phyloP scores from a whole-genome alignment of 108 stramenopile species.

The Nitzschia inconspicua region DNA sequence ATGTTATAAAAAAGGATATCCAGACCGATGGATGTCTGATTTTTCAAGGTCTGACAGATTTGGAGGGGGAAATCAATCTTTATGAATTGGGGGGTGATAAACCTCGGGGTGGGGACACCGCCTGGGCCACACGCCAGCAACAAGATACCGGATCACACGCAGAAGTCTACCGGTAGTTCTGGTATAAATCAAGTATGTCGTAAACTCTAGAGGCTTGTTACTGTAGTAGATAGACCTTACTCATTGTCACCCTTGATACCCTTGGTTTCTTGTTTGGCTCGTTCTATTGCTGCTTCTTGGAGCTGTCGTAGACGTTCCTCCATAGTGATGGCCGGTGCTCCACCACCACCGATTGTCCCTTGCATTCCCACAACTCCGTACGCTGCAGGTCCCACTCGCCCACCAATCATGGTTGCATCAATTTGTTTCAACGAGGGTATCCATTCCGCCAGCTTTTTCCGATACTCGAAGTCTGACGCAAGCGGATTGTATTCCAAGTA shows the following conservation, averaged over 20 bases:
- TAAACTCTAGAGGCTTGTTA: no score
- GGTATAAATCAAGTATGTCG: no score
- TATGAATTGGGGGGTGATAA: no score
- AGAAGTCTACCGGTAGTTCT: no score
- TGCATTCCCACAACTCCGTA: constrained; percentile 12
- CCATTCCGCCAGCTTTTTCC: constrained; percentile 68
- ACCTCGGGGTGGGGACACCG: no score
- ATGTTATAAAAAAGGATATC: no score
- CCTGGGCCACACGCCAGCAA: no score
- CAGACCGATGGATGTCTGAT: no score
- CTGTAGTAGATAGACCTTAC: no score
- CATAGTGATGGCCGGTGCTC: constrained; percentile 5
- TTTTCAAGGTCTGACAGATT: no score
- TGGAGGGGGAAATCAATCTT: no score
- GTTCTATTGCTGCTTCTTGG: constrained; percentile 30
- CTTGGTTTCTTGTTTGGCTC: constrained; percentile 33
- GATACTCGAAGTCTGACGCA: constrained; percentile 84
- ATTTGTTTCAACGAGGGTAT: constrained; percentile 82
- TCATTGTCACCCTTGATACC: background rate
- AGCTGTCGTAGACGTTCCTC: constrained; percentile 30
- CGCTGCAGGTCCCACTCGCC: constrained; percentile 8
- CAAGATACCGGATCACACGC: no score
- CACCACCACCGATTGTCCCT: background rate
- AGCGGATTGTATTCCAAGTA: constrained; percentile 98
- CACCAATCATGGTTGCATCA: constrained; percentile 80